Evolutionary conservation across 139 green algal genomes (phyloP), one percentile per base, ranked within the genome.

Genomic region (Volvox africanus): DNA sequence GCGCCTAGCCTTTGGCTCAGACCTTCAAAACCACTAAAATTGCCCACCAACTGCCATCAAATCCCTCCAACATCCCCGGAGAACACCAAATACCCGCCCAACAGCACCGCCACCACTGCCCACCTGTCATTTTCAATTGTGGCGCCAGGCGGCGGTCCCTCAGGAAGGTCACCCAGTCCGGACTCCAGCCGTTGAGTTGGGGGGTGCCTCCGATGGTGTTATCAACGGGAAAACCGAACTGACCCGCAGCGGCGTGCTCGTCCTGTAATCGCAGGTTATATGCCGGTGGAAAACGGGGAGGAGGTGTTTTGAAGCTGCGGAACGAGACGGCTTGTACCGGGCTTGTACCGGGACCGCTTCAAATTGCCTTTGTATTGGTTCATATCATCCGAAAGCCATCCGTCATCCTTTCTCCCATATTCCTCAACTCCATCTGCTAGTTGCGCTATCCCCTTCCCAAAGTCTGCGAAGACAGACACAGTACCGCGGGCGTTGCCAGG

Each of bases 161-260:
- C 87, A 97, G 98, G 87, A 99, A 99, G 9, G 95, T 92, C 28
- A 98, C 93, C 97, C 97, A 98, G 78, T 98, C 91, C 62, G 95
- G 92, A 68, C 91, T 96, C 98, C 98, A 99, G 65, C 88, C 92
- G 92, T 99, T 99, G 79, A 96, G 96, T 93, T 99, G 98, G 9
- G 95, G 96, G 17, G 97, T 99, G 77, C 96, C 93, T 20, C 97
- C 97, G 80, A 99, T 99, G 20, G 97, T 99, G 96, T 99, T 99
- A 93, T 99, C 96, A 11, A 99, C 95, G 21, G 92, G 77, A 83
- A 99, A 99, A 0, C 98, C 98, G 95, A 99, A 99, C 78, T 92
- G 92, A 30, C 96, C 94, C 11, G 87, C 71, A 20, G 92, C 87
- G 65, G 94, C 94, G 55, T 95, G 88, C 17, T 88, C 79, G 69